A percentile compares a stretch with the other conserved stretches of the same genome.
These are phyloP conservation scores for Dujonia santamariae DNA, from an alignment of 1,139 yeast genomes.

Conservation along the genomic window DNA sequence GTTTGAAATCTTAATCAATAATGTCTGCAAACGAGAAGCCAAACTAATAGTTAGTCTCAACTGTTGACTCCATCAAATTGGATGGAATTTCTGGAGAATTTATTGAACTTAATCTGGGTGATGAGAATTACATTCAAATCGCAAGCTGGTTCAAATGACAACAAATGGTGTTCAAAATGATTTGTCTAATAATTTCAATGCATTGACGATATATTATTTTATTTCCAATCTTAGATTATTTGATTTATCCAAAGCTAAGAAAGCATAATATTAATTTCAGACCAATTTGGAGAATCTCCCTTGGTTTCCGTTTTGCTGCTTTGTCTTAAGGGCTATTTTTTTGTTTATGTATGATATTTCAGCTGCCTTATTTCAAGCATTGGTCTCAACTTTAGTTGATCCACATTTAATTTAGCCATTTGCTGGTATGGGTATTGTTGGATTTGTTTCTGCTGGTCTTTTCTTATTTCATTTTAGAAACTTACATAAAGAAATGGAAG, in stretches of 20 bases:
- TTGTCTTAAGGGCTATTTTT: constrained; percentile 52
- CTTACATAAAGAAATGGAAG: constrained; percentile 50
- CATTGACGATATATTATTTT: constrained; percentile 61
- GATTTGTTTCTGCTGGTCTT: constrained; percentile 36
- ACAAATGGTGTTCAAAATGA: constrained; percentile 71
- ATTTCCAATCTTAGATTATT: constrained; percentile 60
- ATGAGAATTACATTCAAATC: too few species aligned
- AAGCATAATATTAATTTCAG: constrained; percentile 35
- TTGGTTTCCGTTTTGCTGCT: constrained; percentile 36
- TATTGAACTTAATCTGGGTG: too few species aligned
- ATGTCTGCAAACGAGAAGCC: too few species aligned
- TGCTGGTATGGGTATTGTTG: constrained; percentile 47
- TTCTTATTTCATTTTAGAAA: constrained; percentile 51
- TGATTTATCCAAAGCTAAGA: constrained; percentile 61
- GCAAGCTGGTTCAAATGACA: constrained; percentile 64
- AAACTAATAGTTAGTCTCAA: too few species aligned
- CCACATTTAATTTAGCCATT: constrained; percentile 57
- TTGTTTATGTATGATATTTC: constrained; percentile 58
- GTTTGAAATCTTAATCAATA: too few species aligned
- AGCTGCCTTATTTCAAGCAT: constrained; percentile 58
- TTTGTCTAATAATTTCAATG: constrained; percentile 64
- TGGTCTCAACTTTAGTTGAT: constrained; percentile 51
- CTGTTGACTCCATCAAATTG: too few species aligned
- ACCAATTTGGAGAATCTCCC: constrained; percentile 33
- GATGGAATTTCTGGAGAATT: too few species aligned